Conservation (phyloP, 1,284 basidiomycete genomes). For the Heliocybe sulcata region DNA sequence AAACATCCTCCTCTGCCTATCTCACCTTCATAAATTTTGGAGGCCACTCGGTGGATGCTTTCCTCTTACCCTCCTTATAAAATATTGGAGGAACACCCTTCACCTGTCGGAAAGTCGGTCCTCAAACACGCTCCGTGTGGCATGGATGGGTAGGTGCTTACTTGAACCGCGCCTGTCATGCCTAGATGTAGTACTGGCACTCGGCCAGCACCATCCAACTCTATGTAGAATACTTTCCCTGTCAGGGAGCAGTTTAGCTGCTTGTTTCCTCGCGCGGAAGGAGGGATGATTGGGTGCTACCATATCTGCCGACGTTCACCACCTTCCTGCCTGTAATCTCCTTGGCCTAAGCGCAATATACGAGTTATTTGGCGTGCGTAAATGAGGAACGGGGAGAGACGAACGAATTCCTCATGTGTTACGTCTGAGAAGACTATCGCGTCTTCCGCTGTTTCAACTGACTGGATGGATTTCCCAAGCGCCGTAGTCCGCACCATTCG, state of each 20-base stretch:
- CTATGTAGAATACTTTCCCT: slow-evolving; percentile 80
- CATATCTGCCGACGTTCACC: slow-evolving; percentile 55
- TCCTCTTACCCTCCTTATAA: slow-evolving; percentile 54
- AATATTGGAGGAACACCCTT: slow-evolving; percentile 56
- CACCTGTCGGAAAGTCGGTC: slow-evolving; percentile 30
- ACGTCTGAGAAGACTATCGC: slow-evolving; percentile 61
- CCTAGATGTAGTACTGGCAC: slow-evolving; percentile 76
- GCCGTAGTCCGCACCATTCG: slow-evolving; percentile 50
- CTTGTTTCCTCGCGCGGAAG: background rate
- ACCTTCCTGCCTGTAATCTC: slow-evolving; percentile 57
- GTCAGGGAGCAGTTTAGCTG: background rate
- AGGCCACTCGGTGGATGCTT: slow-evolving; percentile 60
- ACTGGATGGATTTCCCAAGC: slow-evolving; percentile 46
- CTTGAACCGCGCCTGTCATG: slow-evolving; percentile 80
- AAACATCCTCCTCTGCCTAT: background rate
- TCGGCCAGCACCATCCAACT: slow-evolving; percentile 54
- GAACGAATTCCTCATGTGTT: slow-evolving; percentile 60
- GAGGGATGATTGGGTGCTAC: slow-evolving; percentile 20
- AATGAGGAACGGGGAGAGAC: slow-evolving; percentile 16
- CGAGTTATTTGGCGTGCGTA: too few species aligned
- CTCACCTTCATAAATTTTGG: slow-evolving; percentile 66
- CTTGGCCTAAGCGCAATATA: slow-evolving; percentile 33
- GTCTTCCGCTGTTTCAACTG: slow-evolving; percentile 60
- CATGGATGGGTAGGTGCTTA: slow-evolving; percentile 18
- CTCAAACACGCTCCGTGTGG: slow-evolving; percentile 3